A percentile compares a stretch with the other conserved stretches of the same genome.
These are phyloP conservation scores for Coccomyxa subellipsoidea DNA, from an alignment of 163 green algal genomes.

Conservation along the genomic window DNA sequence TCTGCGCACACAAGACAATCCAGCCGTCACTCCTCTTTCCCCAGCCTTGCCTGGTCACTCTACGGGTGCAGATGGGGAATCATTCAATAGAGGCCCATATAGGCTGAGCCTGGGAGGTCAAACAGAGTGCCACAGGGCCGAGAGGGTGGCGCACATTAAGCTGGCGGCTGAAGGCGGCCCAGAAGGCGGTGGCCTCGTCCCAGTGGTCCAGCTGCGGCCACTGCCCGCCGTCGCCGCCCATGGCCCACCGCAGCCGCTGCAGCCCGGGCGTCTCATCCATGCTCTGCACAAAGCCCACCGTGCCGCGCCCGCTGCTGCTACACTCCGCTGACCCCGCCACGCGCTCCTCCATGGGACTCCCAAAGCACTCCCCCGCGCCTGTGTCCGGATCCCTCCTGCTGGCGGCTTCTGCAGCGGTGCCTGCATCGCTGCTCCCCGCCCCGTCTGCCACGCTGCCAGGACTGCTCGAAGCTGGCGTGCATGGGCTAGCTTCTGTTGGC, in stretches of 20 bases:
- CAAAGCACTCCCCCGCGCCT: not conserved
- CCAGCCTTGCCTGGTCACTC: no score
- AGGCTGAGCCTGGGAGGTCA: no score
- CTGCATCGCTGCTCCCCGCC: not conserved
- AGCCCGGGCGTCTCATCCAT: not conserved
- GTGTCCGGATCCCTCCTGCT: not conserved
- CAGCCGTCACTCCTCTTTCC: no score
- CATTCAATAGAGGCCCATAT: no score
- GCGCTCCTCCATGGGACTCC: not conserved
- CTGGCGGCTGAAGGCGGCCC: not conserved
- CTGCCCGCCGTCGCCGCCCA: not conserved
- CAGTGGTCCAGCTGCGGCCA: not conserved
- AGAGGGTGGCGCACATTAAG: not conserved
- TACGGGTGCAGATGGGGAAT: no score
- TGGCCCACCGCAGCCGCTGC: not conserved
- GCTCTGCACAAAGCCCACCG: not conserved
- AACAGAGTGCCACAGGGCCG: not conserved
- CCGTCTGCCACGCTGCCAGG: not conserved
- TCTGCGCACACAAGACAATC: not conserved
- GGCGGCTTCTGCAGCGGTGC: not conserved
- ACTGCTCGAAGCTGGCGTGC: not conserved
- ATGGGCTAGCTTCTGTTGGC: not conserved
- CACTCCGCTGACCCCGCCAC: not conserved
- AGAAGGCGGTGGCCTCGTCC: slow-evolving; percentile 7
- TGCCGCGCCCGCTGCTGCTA: not conserved